Conservation (phyloP, 345 rosid genomes). For the Turnera subulata region DNA sequence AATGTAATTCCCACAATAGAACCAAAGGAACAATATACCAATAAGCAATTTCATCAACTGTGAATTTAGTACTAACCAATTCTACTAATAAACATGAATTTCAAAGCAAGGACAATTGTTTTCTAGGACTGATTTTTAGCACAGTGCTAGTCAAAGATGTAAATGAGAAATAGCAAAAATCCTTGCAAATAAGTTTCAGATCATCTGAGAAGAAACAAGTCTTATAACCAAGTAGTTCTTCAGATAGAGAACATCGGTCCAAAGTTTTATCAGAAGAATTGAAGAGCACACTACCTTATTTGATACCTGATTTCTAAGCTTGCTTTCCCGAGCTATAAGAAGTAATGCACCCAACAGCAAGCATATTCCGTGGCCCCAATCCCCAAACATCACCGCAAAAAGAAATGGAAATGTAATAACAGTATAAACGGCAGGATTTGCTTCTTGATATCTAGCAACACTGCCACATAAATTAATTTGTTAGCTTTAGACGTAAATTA, state of each 20-base stretch:
- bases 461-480: slow-evolving; percentile 47
- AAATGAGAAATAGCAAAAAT: not conserved
- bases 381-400: slow-evolving; percentile 99
- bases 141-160: not conserved
- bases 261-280: slow-evolving; percentile 1
- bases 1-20: not conserved
- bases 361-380: slow-evolving; percentile 99
- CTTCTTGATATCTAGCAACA: slow-evolving; percentile 95
- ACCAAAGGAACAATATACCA: not conserved
- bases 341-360: slow-evolving; percentile 85
- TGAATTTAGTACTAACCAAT: no score
- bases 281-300: slow-evolving; percentile 48
- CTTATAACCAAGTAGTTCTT: not conserved
- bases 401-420: slow-evolving; percentile 90
- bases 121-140: no score
- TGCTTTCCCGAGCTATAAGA: slow-evolving; percentile 82
- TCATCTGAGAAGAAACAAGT: not conserved
- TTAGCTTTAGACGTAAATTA: no score
- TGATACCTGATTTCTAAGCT: slow-evolving; percentile 68
- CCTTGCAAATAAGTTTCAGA: no score
- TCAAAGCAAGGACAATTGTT: no score
- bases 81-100: no score
- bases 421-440: slow-evolving; percentile 92
- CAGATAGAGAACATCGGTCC: not conserved
- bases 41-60: no score